Percentiles rank a stretch among this genome's conserved stretches.
Conservation (phyloP, 2,329 filamentous ascomycete genomes). For the Fusarium dlaminii region DNA sequence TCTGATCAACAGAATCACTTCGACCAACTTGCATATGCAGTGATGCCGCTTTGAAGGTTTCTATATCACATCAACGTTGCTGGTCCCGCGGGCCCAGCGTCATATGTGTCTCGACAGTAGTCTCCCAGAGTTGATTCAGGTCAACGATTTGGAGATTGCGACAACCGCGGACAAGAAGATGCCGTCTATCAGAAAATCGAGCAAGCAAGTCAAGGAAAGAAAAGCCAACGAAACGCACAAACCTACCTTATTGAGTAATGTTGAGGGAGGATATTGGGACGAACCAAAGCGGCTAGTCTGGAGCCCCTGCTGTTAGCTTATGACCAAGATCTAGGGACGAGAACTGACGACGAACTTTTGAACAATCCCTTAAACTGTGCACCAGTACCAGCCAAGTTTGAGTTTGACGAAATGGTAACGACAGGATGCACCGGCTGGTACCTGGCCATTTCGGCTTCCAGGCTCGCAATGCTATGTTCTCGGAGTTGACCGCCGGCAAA, state of each 20-base stretch:
- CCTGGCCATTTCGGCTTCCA: slow-evolving; percentile 8
- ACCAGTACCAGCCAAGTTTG: not conserved
- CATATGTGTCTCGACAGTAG: not conserved
- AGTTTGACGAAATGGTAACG: not conserved
- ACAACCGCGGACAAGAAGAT: not conserved
- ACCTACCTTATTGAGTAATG: not conserved
- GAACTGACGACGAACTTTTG: not conserved
- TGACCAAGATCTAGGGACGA: not conserved
- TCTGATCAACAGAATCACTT: slow-evolving; percentile 1
- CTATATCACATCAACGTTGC: not conserved
- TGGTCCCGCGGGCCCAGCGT: not conserved
- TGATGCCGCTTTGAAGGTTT: not conserved
- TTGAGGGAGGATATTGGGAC: not conserved
- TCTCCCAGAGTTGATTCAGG: not conserved
- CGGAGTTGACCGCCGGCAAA: not conserved
- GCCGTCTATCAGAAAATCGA: not conserved
- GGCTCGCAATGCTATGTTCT: not conserved
- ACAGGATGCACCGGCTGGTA: not conserved
- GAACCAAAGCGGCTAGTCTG: not conserved
- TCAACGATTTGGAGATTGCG: not conserved
- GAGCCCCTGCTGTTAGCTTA: not conserved
- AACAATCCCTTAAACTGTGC: slow-evolving; percentile 1
- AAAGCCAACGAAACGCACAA: not conserved
- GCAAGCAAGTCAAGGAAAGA: not conserved
- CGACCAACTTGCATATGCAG: not conserved